phyloP scores from a whole-genome alignment of 441 rosid species.

The Rhodomyrtus psidioides region DNA sequence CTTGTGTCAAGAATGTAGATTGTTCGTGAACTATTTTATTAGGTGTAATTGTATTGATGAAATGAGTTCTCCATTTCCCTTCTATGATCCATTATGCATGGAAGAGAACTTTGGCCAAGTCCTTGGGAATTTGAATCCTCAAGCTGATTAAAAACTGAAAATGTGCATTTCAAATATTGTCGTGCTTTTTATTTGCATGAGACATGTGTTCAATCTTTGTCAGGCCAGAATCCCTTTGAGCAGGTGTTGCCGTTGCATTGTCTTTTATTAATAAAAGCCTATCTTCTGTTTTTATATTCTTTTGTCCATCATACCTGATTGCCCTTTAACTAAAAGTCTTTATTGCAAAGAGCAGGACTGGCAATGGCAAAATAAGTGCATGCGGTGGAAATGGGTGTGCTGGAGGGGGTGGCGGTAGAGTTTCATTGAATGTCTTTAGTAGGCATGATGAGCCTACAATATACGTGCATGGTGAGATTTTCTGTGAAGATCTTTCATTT shows the following conservation, averaged over 20 bases:
- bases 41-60: not conserved
- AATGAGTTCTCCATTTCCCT: not conserved
- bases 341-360: constrained; percentile 65
- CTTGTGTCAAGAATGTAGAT: not conserved
- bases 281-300: not conserved
- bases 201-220: not conserved
- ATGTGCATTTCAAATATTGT: not conserved
- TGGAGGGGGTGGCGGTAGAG: constrained; percentile 99
- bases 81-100: not conserved
- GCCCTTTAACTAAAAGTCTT: not conserved
- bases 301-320: not conserved
- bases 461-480: constrained; percentile 77
- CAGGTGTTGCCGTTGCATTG: not conserved
- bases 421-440: constrained; percentile 87
- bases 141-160: not conserved
- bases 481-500: not conserved
- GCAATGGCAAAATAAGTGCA: constrained; percentile 85
- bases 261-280: not conserved
- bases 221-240: not conserved
- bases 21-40: not conserved
- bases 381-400: constrained; percentile 95
- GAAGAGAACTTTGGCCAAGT: not conserved
- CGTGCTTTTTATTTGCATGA: not conserved
- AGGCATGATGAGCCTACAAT: constrained; percentile 80
- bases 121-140: not conserved